phyloP scores from a whole-genome alignment of 768 basidiomycete genomes.

The Candolleomyces efflorescens region DNA sequence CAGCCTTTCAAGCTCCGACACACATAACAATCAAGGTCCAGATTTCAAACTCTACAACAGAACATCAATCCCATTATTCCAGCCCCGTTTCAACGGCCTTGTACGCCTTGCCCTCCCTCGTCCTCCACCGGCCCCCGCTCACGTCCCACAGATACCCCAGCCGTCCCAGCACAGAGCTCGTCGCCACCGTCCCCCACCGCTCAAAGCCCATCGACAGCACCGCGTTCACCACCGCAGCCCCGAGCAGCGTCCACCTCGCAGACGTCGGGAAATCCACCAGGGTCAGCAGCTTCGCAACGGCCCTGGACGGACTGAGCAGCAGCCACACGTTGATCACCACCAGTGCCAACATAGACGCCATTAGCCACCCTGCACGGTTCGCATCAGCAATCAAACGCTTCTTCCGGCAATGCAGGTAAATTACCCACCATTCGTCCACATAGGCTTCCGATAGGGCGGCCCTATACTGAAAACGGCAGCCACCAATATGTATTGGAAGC shows the following conservation, averaged over 20 bases:
- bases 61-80: conserved; percentile 23
- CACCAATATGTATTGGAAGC: conserved; percentile 97
- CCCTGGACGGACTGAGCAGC: conserved; percentile 64
- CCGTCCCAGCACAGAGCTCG: conserved; percentile 52
- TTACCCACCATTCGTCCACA: conserved; percentile 88
- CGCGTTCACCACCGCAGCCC: conserved; percentile 67
- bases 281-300: conserved; percentile 60
- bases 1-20: conserved; percentile 19
- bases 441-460: conserved; percentile 90
- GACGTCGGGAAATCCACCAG: conserved; percentile 69
- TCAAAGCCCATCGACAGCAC: conserved; percentile 72
- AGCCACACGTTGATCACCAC: conserved; percentile 73
- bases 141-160: conserved; percentile 38
- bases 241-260: conserved; percentile 67
- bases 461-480: conserved; percentile 98
- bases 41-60: background rate
- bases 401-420: background rate
- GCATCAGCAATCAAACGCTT: conserved; percentile 5
- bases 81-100: conserved; percentile 79
- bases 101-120: conserved; percentile 71
- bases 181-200: conserved; percentile 58
- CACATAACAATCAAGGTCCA: conserved; percentile 3
- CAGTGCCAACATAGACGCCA: conserved; percentile 69
- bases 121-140: conserved; percentile 37
- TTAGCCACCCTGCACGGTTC: conserved; percentile 60